Evolutionary conservation across 2,329 filamentous ascomycete genomes (phyloP).

Genomic region (Elsinoe batatas): DNA sequence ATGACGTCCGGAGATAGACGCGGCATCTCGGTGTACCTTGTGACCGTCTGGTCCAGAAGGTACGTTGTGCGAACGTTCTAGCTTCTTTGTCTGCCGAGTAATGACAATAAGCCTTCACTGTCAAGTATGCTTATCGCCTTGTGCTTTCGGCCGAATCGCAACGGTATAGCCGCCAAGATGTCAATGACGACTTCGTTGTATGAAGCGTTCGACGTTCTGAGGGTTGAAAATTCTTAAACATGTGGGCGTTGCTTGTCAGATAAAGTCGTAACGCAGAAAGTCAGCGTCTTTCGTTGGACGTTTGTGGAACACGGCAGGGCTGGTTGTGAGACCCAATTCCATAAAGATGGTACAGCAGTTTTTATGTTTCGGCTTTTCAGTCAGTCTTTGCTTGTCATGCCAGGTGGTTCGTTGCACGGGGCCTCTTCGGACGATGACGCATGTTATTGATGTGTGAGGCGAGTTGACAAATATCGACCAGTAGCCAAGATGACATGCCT

Average conservation of each 20-base stretch:
- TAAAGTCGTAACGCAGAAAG: constrained; percentile 10
- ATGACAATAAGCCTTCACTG: neutral
- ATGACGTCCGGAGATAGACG: neutral
- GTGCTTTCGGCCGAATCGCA: constrained; percentile 4
- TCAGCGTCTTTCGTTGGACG: constrained; percentile 5
- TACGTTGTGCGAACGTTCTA: neutral
- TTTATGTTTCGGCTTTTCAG: constrained; percentile 1
- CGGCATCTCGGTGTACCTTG: neutral
- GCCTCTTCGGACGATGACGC: neutral
- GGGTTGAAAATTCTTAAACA: neutral
- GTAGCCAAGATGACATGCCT: neutral
- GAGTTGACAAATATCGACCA: constrained; percentile 4
- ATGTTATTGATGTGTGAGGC: neutral
- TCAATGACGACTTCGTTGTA: neutral
- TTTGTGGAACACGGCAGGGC: constrained; percentile 11
- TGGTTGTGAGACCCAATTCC: constrained; percentile 6
- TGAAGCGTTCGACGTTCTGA: constrained; percentile 1
- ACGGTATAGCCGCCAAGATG: neutral
- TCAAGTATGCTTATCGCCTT: neutral
- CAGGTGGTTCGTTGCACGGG: neutral
- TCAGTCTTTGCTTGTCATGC: neutral
- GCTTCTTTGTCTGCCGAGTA: neutral
- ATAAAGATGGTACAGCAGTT: constrained; percentile 12
- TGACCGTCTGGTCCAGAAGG: neutral
- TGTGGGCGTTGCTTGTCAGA: constrained; percentile 8